Conservation (phyloP, 73 alveolate genomes). For the Tetrahymena elliotti region DNA sequence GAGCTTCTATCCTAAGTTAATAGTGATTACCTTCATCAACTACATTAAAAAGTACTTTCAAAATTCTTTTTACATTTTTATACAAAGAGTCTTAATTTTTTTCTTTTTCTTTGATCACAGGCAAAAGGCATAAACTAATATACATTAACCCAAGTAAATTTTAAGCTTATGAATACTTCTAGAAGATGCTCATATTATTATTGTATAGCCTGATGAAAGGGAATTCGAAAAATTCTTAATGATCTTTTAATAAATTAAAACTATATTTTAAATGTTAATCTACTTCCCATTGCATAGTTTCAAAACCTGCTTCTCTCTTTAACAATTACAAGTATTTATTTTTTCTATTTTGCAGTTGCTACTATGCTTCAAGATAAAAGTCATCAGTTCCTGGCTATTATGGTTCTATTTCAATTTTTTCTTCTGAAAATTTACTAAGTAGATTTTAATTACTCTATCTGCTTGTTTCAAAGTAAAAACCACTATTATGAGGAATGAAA, state of each 20-base stretch:
- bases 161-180: neutral
- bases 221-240: neutral
- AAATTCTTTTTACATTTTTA: neutral
- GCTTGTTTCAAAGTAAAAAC: neutral
- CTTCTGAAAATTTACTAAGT: neutral
- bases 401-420: neutral
- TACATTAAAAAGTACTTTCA: neutral
- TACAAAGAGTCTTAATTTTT: neutral
- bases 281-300: neutral
- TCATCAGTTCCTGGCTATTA: neutral
- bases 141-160: neutral
- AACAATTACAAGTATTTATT: neutral
- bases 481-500: neutral
- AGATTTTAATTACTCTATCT: neutral
- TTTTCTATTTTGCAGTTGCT: neutral
- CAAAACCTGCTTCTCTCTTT: neutral
- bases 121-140: neutral
- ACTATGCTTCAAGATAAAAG: neutral
- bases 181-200: neutral
- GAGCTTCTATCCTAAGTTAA: neutral
- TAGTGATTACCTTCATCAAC: neutral
- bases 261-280: neutral
- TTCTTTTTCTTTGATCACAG: neutral
- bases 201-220: neutral
- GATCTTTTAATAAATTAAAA: neutral